Evolutionary conservation across 805 yeast species (phyloP), one percentile per base, ranked within the genome.

Genomic region (Metschnikowia lochheadii): DNA sequence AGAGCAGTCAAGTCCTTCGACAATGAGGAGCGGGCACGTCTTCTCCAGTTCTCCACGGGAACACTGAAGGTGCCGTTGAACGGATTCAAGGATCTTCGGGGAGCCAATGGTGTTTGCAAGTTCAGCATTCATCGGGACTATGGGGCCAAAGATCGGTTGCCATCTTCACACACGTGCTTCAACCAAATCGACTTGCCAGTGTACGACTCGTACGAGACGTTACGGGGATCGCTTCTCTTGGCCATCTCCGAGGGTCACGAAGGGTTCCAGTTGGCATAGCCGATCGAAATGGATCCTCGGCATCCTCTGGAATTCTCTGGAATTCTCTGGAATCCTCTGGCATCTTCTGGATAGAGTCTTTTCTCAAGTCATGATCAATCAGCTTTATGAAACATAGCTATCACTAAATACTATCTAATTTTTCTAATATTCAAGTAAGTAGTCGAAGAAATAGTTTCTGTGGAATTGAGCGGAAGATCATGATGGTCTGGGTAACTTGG

Each of bases 121-220:
- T 94, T 94, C 68, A 84, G 87, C 54, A 88, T 94, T 51, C 97
- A 89, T 63, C 78, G 95, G 50, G 97, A 89, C 60, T 90, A 87
- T 66, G 96, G 96, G 1, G 70, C 86, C 10, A 80, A 83, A 6
- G 95, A 89, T 49, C 80, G 98, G 54, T 76, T 94, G 51, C 99
- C 99, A 1, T 84, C 96, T 0, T 89, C 97, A 0, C 99, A 94
- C 65, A 94, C 98, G 2, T 94, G 99, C 68, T 92, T 91, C 75
- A 94, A 94, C 69, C 98, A 92, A 69, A 77, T 94, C 51, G 96
- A 89, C 64, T 71, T 94, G 48, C 99, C 99, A 0, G 94, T 89
- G 21, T 94, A 94, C 68, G 96, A 86, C 48, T 81, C 87, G 6
- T 94, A 92, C 64, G 96, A 89, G 50, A 83, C 87, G 18, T 75